Percentiles rank a stretch among this genome's conserved stretches.
phyloP scores from a whole-genome alignment of 441 rosid species.

The Erodium texanum region DNA sequence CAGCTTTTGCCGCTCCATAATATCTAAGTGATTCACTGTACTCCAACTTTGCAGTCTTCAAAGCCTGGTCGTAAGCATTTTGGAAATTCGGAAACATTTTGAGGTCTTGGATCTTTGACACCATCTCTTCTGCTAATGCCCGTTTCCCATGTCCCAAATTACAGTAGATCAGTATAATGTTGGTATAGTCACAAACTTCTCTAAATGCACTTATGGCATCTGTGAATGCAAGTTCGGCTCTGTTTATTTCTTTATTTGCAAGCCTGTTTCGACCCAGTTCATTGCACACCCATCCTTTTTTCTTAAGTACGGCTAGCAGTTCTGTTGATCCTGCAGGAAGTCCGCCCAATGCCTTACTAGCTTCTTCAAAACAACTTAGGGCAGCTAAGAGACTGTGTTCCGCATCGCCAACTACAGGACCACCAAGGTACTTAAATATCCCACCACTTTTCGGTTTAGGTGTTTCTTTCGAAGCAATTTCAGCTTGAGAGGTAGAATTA shows the following conservation, averaged over 20 bases:
- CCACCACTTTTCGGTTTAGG: slow-evolving; percentile 52
- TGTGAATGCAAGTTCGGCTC: slow-evolving; percentile 73
- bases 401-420: slow-evolving; percentile 39
- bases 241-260: slow-evolving; percentile 49
- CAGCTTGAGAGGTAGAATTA: slow-evolving; percentile 13
- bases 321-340: slow-evolving; percentile 46
- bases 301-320: slow-evolving; percentile 49
- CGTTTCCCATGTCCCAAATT: slow-evolving; percentile 92
- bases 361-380: slow-evolving; percentile 63
- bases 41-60: slow-evolving; percentile 58
- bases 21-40: slow-evolving; percentile 64
- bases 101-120: slow-evolving; percentile 49
- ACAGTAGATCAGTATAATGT: slow-evolving; percentile 66
- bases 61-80: slow-evolving; percentile 44
- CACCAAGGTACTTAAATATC: slow-evolving; percentile 62
- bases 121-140: slow-evolving; percentile 88
- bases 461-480: slow-evolving; percentile 26
- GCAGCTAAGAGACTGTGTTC: slow-evolving; percentile 61
- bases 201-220: slow-evolving; percentile 73
- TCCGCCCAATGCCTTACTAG: slow-evolving; percentile 57
- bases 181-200: slow-evolving; percentile 67
- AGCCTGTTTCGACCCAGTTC: slow-evolving; percentile 83
- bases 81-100: slow-evolving; percentile 36
- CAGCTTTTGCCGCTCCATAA: slow-evolving; percentile 70
- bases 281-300: slow-evolving; percentile 87